These are phyloP conservation scores for Cyclanthera cordifolia DNA, from an alignment of 306 rosid genomes.

Conservation along the genomic window DNA sequence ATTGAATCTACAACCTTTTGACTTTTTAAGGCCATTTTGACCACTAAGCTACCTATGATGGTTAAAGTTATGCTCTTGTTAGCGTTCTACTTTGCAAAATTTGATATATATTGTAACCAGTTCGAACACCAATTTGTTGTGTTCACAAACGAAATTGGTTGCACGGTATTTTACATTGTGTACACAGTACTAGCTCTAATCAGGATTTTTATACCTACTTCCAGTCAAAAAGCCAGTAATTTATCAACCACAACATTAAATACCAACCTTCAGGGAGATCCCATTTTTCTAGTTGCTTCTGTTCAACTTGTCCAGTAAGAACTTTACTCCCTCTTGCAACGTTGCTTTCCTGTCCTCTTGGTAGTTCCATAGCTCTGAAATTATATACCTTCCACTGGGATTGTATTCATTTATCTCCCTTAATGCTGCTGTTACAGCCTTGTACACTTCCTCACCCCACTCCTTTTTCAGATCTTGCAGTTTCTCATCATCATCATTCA, in stretches of 20 bases:
- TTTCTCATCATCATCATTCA: conserved; percentile 38
- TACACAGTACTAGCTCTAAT: neutral
- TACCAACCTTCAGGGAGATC: conserved; percentile 16
- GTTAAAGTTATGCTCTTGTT: too few species aligned
- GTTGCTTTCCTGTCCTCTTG: conserved; percentile 31
- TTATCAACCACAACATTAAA: neutral
- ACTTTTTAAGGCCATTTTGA: too few species aligned
- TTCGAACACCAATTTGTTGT: neutral
- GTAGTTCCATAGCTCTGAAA: conserved; percentile 45
- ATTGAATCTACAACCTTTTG: too few species aligned
- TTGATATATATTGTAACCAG: neutral
- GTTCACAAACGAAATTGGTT: neutral
- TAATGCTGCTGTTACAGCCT: conserved; percentile 38
- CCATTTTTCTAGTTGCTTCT: conserved; percentile 3
- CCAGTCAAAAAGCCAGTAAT: neutral
- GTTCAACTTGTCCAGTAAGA: conserved; percentile 16
- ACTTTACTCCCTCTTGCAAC: conserved; percentile 25
- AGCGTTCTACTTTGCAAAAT: neutral
- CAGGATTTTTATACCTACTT: neutral
- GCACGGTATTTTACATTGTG: too few species aligned
- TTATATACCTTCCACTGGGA: conserved; percentile 48
- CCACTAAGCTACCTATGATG: too few species aligned
- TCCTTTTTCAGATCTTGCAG: conserved; percentile 29
- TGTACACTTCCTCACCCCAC: conserved; percentile 29
- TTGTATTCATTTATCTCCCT: conserved; percentile 49